These are phyloP conservation scores for Lasiosphaeris hirsuta DNA, from an alignment of 495 filamentous ascomycete species.

Conservation along the genomic window DNA sequence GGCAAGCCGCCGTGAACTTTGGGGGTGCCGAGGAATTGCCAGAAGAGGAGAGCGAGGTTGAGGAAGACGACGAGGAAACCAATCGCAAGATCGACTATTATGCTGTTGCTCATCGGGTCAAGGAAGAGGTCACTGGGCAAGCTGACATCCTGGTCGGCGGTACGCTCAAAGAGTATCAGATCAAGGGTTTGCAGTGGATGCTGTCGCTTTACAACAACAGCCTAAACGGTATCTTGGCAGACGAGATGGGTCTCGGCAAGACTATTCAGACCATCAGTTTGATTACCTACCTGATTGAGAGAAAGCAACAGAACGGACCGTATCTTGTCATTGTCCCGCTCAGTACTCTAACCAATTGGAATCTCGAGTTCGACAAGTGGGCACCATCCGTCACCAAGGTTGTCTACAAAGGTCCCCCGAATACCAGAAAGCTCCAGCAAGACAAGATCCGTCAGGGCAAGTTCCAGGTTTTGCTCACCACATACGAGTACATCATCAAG, in stretches of 20 bases:
- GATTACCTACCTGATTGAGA: constrained; percentile 94
- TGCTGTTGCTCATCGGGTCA: constrained; percentile 91
- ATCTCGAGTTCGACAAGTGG: constrained; percentile 98
- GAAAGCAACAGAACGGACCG: constrained; percentile 87
- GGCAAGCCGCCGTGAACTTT: constrained; percentile 73
- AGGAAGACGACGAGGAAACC: constrained; percentile 68
- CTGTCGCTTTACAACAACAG: constrained; percentile 99
- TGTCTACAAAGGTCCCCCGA: constrained; percentile 95
- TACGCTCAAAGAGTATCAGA: constrained; percentile 91
- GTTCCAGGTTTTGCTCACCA: constrained; percentile 95
- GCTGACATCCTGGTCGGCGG: constrained; percentile 85
- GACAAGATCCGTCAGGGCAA: constrained; percentile 89
- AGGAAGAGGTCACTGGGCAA: constrained; percentile 82
- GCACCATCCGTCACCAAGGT: constrained; percentile 79
- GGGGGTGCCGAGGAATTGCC: constrained; percentile 56
- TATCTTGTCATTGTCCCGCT: constrained; percentile 96
- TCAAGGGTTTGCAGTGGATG: constrained; percentile 99
- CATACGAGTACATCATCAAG: constrained; percentile 99
- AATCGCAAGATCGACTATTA: constrained; percentile 91
- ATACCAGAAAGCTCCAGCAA: constrained; percentile 83
- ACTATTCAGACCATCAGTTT: constrained; percentile 99
- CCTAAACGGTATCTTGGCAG: constrained; percentile 94
- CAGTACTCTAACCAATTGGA: constrained; percentile 98
- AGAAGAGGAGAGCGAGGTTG: constrained; percentile 58
- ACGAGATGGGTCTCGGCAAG: constrained; percentile 99